Base-by-base conservation (phyloP, 495 filamentous ascomycete genomes). In the Penicillium goetzii region DNA sequence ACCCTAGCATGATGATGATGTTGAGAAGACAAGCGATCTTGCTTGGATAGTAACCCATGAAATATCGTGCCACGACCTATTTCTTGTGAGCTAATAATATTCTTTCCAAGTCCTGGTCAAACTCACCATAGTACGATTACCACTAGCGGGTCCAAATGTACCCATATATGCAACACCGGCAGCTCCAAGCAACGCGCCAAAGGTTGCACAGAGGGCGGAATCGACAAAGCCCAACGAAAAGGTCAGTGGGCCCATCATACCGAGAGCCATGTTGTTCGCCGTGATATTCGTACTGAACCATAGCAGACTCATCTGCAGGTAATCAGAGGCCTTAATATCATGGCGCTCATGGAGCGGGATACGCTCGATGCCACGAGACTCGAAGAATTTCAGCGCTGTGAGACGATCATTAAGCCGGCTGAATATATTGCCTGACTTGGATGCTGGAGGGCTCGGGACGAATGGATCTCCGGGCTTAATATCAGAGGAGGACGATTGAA, bases 41-140 rank as follows among this genome's bases (percentile, higher is more conserved):
- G 51, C 83, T 81, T 0, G 88, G 89, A 77, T 84, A 90, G 76
- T 87, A 91, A 21, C 89, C 89, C 84, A 91, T 89, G 55, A 84
- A 83, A 68, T 86, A 92, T 23, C 88, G 81, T 2, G 85, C 79
- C 50, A 89, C 77, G 28, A 90, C 83, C 85, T 86, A 59, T 19
- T 17, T 36, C 17, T n/a, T 15, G 41, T 45, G 19, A 45, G 41
- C n/a, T 11, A 3, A 21, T 45, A 8, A 45, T 21, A n/a, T 21
- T 1, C 19, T 45, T 17, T 10, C n/a, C 19, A 45, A 9, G 0
- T 5, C 10, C 2, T 21, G 11, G 10, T 45, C 0, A 36, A 15
- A 71, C 70, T 45, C 65, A 84, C 83, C 86, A 90, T 83, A 14
- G 86, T 89, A 52, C 88, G 72, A 72, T 89, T 88, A 11, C 89